Evolutionary conservation across 2,329 filamentous ascomycete species (phyloP), one percentile per base, ranked within the genome.

Genomic region (Penicillium sclerotiorum): DNA sequence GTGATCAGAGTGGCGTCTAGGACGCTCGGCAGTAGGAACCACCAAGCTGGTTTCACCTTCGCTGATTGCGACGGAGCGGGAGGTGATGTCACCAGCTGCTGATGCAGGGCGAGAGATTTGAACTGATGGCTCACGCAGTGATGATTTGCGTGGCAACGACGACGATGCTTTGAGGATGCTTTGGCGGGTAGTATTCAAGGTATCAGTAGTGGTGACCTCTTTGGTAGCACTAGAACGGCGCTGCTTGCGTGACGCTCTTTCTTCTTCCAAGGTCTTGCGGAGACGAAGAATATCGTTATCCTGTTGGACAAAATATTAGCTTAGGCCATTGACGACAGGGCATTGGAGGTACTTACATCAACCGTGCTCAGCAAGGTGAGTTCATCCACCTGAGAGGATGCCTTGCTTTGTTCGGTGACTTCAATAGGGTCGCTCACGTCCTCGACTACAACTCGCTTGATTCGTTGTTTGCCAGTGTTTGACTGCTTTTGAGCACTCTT

Each of bases 361-460:
- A 83, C 74, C 50, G 77, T 76, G 64, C 79, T 84, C 42, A 85
- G 60, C 51, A 81, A 69, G 1, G 82, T 84, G 39, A 81, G 56
- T 46, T 80, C 73, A 25, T 67, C 60, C 5, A 61, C 63, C 8
- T 57, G 55, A 25, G 61, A 63, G 7, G 63, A 62, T 22, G 54
- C 62, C 42, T 57, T 64, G 12, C 59, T 63, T 33, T 66, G 61
- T 41, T 64, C 60, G 11, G 67, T 66, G 6, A 58, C 55, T 5
- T 69, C 68, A 2, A 68, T 45, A n/a, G 63, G 63, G 20, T 65
- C 65, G 8, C 57, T 68, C 22, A 62, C 56, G 17, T 69, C 68
- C 41, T 72, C 71, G 27, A 71, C 58, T 28, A 69, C 56, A 8
- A 71, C 66, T 21, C 68, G 63, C 57, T 73, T 74, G 23, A 68